Percentiles rank a stretch among this genome's conserved stretches.
Conservation (phyloP, 2,329 filamentous ascomycete genomes). For the Cytospora piceae region DNA sequence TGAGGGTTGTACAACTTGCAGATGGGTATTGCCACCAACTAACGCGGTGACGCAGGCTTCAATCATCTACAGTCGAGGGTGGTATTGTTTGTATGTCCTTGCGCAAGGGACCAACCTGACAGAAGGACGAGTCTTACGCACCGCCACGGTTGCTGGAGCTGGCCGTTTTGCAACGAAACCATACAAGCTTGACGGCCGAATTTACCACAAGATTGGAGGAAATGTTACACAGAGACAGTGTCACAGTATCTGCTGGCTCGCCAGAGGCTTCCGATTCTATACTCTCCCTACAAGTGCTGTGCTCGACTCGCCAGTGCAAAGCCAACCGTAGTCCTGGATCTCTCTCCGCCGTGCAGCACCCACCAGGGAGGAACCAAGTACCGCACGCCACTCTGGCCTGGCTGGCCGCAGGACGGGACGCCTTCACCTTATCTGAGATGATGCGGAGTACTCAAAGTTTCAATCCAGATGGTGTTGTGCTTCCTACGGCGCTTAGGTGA, state of each 20-base stretch:
- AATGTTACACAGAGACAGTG: slow-evolving; percentile 18
- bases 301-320: slow-evolving; percentile 27
- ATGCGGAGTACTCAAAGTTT: slow-evolving; percentile 14
- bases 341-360: slow-evolving; percentile 11
- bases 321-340: slow-evolving; percentile 24
- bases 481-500: slow-evolving; percentile 21
- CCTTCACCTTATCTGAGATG: slow-evolving; percentile 31
- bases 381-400: slow-evolving; percentile 17
- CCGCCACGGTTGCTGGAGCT: not conserved
- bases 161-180: not conserved
- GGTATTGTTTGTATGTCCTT: not conserved
- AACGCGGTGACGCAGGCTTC: not conserved
- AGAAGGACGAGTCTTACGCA: not conserved
- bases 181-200: not conserved
- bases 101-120: not conserved
- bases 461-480: not conserved
- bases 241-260: slow-evolving; percentile 22
- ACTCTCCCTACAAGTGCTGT: slow-evolving; percentile 22
- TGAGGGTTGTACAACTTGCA: not conserved
- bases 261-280: slow-evolving; percentile 22
- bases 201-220: not conserved
- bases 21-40: slow-evolving; percentile 1
- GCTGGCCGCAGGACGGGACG: slow-evolving; percentile 23
- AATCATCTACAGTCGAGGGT: not conserved
- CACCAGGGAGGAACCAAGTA: slow-evolving; percentile 14